Percentiles rank a stretch among this genome's conserved stretches.
Evolutionary conservation across 2,329 filamentous ascomycete species (phyloP).

Genomic region (Fusarium solani-melongenae): DNA sequence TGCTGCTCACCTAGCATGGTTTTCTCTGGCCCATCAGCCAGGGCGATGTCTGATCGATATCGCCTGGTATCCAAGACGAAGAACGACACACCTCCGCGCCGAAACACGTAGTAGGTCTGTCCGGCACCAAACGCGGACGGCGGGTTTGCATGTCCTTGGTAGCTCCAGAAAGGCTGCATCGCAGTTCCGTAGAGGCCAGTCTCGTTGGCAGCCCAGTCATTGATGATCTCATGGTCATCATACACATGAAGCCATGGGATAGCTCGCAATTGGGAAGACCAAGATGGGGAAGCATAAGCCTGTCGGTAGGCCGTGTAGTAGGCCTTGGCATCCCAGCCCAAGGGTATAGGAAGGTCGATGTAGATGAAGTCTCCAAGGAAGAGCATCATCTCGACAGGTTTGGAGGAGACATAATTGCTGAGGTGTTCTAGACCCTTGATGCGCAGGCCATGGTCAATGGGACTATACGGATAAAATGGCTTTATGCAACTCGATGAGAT

Average conservation of each 20-base stretch:
- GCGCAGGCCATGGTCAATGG: neutral
- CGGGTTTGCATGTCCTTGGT: neutral
- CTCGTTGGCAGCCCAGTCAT: neutral
- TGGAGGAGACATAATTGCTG: neutral
- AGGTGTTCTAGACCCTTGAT: neutral
- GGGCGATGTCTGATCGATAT: neutral
- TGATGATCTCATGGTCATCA: conserved; percentile 5
- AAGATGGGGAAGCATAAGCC: neutral
- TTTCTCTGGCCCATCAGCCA: neutral
- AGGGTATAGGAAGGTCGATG: neutral
- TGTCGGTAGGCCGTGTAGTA: neutral
- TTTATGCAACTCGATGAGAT: neutral
- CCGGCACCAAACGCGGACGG: neutral
- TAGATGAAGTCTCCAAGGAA: neutral
- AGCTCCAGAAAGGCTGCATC: neutral
- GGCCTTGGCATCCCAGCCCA: neutral
- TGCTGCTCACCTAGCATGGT: neutral
- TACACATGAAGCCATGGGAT: conserved; percentile 2
- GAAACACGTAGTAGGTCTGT: neutral
- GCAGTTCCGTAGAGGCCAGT: neutral
- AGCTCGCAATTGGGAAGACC: neutral
- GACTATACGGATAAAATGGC: neutral
- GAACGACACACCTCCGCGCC: neutral
- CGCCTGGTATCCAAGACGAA: neutral
- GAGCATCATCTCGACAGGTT: neutral